Conservation (phyloP, 495 filamentous ascomycete genomes). For the Echria macrotheca region DNA sequence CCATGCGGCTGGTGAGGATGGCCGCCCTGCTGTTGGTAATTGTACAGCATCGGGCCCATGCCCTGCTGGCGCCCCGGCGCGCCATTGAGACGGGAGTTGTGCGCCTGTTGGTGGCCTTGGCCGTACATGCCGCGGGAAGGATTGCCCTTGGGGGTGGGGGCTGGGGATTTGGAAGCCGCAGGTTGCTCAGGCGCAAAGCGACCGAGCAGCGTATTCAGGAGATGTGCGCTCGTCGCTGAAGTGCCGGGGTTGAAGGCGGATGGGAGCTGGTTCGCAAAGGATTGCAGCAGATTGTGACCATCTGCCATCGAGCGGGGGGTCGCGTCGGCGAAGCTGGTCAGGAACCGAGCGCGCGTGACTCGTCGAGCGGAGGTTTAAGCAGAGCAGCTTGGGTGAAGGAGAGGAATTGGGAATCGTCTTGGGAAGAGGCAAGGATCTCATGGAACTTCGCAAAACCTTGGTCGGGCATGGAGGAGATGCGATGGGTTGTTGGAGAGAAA, state of each 20-base stretch:
- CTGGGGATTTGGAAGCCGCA: constrained; percentile 60
- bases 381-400: constrained; percentile 6
- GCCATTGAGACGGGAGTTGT: constrained; percentile 65
- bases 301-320: constrained; percentile 65
- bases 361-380: constrained; percentile 1
- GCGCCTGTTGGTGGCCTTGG: constrained; percentile 72
- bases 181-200: constrained; percentile 25
- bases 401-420: constrained; percentile 8
- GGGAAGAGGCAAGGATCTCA: constrained; percentile 24
- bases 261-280: constrained; percentile 30
- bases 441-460: constrained; percentile 25
- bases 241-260: constrained; percentile 23
- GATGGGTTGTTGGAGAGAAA: no score
- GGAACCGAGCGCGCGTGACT: constrained; percentile 11
- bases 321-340: constrained; percentile 4
- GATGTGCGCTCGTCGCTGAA: constrained; percentile 21
- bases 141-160: constrained; percentile 63
- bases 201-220: constrained; percentile 28
- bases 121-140: constrained; percentile 75
- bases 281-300: constrained; percentile 69
- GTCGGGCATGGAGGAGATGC: constrained; percentile 30
- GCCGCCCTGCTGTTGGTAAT: constrained; percentile 60
- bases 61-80: constrained; percentile 40
- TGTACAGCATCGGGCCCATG: constrained; percentile 58
- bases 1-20: constrained; percentile 70